Base-by-base conservation (phyloP, 169 alveolate genomes). In the Cryptosporidium parvum region DNA sequence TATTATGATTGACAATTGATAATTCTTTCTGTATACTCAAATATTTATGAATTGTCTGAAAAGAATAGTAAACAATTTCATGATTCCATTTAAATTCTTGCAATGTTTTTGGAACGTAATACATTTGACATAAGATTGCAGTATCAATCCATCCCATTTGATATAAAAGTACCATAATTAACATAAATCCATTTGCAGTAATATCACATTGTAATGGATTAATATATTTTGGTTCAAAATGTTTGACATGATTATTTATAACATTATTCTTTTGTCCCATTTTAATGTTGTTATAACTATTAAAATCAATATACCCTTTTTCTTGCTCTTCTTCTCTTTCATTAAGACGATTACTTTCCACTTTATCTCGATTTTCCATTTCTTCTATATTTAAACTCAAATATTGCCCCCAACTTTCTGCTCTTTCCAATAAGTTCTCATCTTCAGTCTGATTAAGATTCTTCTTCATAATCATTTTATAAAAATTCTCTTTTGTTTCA, bases 111-210 rank as follows among this genome's bases (percentile, higher is more conserved):
- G 89, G 89, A 26, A 61, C 51, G 23, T 80, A 80, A 42, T 62
- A 59, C 75, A 80, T 61, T 37, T 80, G 89, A 44, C 80, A 80
- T 21, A 80, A 62, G 1, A 80, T 62, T 26, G 89, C 42, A 3
- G 67, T 53, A 62, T 80, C 89, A 42, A 80, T 80, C 89, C 89
- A 80, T 2, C 89, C 89, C 89, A 80, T 80, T 35, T 80, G 89
- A 45, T 80, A 80, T 65, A 80, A 44, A 35, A 80, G 6, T 3
- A 80, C 29, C 89, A 80, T 80, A 8, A 80, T 42, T 62, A 80
- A 80, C 23, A 80, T 21, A 80, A 59, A 80, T n/a, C 89, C 89
- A 62, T 80, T 65, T 35, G 89, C 62, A 39, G 89, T 80, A 61
- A 80, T 59, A 65, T 80, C 89, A 42, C 89, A 80, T 42, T 80